Percentiles rank a stretch among this genome's conserved stretches.
Conservation (phyloP, 192 early-diverging fungal species). For the Chytriomyces confervae region DNA sequence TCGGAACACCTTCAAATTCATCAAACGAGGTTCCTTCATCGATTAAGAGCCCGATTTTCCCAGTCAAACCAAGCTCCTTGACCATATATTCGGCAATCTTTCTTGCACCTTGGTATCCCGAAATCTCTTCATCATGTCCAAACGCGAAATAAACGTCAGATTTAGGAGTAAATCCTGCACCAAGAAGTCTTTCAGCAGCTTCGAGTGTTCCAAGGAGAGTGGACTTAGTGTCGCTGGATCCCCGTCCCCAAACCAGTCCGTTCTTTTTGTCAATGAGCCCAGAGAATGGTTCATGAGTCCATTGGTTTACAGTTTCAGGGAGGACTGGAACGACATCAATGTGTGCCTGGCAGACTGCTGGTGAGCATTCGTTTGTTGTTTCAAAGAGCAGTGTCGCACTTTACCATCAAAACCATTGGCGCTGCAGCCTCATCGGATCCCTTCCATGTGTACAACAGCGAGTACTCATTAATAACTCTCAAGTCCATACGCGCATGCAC, state of each 20-base stretch:
- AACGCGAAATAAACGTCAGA: slow-evolving; percentile 43
- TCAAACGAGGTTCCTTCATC: slow-evolving; percentile 47
- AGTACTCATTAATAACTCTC: not conserved
- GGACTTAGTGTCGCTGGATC: slow-evolving; percentile 37
- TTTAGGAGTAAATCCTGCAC: slow-evolving; percentile 26
- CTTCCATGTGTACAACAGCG: slow-evolving; percentile 16
- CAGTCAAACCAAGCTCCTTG: slow-evolving; percentile 35
- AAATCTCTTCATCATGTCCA: slow-evolving; percentile 52
- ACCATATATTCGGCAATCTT: slow-evolving; percentile 38
- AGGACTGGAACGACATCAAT: slow-evolving; percentile 32
- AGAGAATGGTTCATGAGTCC: slow-evolving; percentile 22
- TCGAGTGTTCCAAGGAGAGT: slow-evolving; percentile 25
- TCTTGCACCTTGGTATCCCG: slow-evolving; percentile 32
- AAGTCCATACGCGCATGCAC: slow-evolving; percentile 1
- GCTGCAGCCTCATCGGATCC: not conserved
- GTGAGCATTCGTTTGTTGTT: not conserved
- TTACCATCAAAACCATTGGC: slow-evolving; percentile 8
- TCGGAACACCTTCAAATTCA: not conserved
- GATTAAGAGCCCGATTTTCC: slow-evolving; percentile 46
- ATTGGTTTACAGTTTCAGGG: slow-evolving; percentile 16
- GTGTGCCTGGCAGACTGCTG: not conserved
- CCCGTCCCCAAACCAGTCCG: slow-evolving; percentile 31
- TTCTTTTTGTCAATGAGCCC: slow-evolving; percentile 10
- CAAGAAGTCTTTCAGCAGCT: slow-evolving; percentile 40
- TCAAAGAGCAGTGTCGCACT: not conserved